Percentiles rank a stretch among this genome's conserved stretches.
Conservation (phyloP, 2,329 filamentous ascomycete genomes). For the Apiospora malaysiana region DNA sequence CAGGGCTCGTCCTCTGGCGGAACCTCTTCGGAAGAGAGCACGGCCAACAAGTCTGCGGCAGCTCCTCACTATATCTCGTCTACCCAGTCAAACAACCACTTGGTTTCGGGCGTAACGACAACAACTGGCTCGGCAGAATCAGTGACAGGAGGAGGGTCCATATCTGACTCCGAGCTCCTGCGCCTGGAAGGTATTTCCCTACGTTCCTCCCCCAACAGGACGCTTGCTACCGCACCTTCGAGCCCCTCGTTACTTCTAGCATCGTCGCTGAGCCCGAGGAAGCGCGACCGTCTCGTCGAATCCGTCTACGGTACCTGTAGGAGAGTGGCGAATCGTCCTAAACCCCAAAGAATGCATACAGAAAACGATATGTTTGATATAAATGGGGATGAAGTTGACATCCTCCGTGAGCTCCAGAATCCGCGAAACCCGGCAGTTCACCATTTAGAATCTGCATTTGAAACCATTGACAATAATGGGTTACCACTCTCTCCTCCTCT, state of each 20-base stretch:
- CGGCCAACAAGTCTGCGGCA: conserved; percentile 7
- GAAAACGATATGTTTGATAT: neutral
- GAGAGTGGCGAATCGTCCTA: conserved; percentile 33
- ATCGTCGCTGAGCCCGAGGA: conserved; percentile 33
- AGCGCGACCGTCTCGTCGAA: conserved; percentile 36
- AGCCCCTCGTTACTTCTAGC: conserved; percentile 36
- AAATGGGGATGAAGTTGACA: neutral
- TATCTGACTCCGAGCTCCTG: conserved; percentile 56
- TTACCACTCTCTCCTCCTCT: conserved; percentile 39
- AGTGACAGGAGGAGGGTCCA: conserved; percentile 43
- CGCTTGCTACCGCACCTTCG: conserved; percentile 31
- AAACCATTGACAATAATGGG: conserved; percentile 32
- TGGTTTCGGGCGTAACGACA: conserved; percentile 24
- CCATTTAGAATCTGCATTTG: conserved; percentile 26
- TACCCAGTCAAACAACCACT: conserved; percentile 26
- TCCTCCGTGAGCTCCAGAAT: conserved; percentile 19
- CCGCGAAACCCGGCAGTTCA: conserved; percentile 27
- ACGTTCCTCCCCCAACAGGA: conserved; percentile 36
- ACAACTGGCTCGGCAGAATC: conserved; percentile 33
- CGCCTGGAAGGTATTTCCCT: conserved; percentile 55
- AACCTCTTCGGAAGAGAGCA: conserved; percentile 27
- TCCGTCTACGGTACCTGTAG: conserved; percentile 37
- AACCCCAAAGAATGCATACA: conserved; percentile 24
- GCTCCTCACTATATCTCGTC: conserved; percentile 19
- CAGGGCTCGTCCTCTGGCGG: conserved; percentile 29